These are phyloP conservation scores for Phoma herbarum DNA, from an alignment of 2,329 filamentous ascomycete species.

Conservation along the genomic window DNA sequence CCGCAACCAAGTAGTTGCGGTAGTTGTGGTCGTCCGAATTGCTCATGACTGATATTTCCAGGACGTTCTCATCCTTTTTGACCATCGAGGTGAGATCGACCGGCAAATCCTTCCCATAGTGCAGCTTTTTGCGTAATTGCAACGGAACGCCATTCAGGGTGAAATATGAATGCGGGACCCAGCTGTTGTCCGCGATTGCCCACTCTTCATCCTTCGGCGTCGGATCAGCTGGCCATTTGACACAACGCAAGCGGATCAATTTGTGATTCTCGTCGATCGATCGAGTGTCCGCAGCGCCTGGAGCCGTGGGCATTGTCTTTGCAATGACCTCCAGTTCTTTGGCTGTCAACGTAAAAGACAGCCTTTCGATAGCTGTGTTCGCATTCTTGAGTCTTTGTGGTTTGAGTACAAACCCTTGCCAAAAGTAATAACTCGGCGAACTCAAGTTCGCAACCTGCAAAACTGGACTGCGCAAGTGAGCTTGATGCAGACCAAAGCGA, in stretches of 20 bases:
- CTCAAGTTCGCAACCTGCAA: conserved; percentile 44
- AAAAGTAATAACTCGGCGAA: conserved; percentile 63
- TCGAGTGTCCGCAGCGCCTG: conserved; percentile 42
- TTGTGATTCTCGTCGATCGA: conserved; percentile 62
- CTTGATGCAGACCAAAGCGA: conserved; percentile 65
- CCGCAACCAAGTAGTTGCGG: conserved; percentile 67
- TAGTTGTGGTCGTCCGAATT: conserved; percentile 44
- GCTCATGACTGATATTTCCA: conserved; percentile 59
- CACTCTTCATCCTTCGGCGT: conserved; percentile 63
- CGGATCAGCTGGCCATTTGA: conserved; percentile 53
- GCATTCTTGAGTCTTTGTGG: conserved; percentile 55
- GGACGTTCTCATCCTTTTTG: conserved; percentile 65
- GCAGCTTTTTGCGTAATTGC: conserved; percentile 71
- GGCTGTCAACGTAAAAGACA: conserved; percentile 59
- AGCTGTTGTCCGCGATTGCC: conserved; percentile 70
- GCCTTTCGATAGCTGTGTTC: conserved; percentile 52
- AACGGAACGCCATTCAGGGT: conserved; percentile 67
- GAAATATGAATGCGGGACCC: conserved; percentile 75
- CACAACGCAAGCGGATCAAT: conserved; percentile 75
- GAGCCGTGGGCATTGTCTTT: conserved; percentile 33
- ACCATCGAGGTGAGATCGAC: conserved; percentile 74
- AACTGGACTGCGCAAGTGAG: conserved; percentile 63
- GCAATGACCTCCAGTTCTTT: conserved; percentile 52
- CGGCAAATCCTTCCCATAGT: conserved; percentile 79
- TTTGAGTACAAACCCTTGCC: conserved; percentile 60